Evolutionary conservation across 139 green algal genomes (phyloP).

Genomic region (Edaphochlamys debaryana): DNA sequence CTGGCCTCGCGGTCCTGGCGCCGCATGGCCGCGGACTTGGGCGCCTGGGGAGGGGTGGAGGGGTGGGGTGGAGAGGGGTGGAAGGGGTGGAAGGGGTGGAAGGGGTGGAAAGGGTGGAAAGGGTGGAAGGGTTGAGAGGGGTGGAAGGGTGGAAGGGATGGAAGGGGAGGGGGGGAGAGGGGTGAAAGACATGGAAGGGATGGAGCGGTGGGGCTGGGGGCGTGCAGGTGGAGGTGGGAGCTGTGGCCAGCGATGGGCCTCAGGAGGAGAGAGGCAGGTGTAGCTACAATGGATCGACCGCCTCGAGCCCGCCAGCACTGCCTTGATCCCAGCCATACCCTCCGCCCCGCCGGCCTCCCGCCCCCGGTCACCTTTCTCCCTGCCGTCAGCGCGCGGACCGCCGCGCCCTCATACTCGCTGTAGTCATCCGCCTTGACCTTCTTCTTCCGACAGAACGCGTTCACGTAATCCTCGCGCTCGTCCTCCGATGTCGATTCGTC

Average conservation of each 20-base stretch:
- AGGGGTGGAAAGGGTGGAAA: neutral
- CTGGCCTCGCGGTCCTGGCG: neutral
- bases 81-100: neutral
- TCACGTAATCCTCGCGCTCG: constrained; percentile 40
- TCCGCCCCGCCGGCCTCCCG: neutral
- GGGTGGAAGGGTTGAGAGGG: neutral
- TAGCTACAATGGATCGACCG: no score
- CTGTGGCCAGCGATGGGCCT: no score
- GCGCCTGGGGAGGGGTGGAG: neutral
- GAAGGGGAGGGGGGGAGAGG: no score
- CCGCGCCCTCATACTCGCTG: constrained; percentile 18
- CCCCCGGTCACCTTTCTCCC: neutral
- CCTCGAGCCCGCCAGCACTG: no score
- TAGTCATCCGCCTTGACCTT: constrained; percentile 1
- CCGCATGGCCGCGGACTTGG: neutral
- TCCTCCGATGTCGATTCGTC: constrained; percentile 34
- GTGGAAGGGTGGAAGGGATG: no score
- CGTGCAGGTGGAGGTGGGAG: no score
- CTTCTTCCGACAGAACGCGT: constrained; percentile 22
- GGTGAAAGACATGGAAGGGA: no score
- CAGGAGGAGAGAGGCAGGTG: no score
- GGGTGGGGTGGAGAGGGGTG: neutral
- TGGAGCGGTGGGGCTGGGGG: no score
- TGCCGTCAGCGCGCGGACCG: neutral
- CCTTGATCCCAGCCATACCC: no score